Evolutionary conservation across 768 basidiomycete genomes (phyloP), one percentile per base, ranked within the genome.

Genomic region (Tulasnella sp.): DNA sequence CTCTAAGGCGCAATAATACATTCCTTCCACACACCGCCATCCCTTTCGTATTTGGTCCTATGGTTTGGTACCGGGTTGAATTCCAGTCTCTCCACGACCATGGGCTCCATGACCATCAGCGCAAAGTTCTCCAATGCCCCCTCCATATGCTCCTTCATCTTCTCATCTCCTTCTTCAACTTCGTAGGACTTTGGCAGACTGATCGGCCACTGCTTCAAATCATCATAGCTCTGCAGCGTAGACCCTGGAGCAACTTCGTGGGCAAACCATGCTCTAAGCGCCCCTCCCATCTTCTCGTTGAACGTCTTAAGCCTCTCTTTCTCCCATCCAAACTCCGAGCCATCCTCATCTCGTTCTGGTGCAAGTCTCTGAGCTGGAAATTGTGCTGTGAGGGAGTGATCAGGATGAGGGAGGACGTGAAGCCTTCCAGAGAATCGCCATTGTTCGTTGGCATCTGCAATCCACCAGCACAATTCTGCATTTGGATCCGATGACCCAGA

Each of bases 401-500:
- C 62, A 0, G 79, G 77, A 0, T 74, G 65, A 0, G 85, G 80
- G 21, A 88, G 73, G 61, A 88, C 63, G 67, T 73, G 75, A 21
- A 78, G 80, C 13, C 69, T 69, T 1, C 83, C 88, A 0, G 73
- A 62, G 66, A 94, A 72, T 49, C 91, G 82, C 68, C 83, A 90
- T 66, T 94, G 90, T 67, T 87, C 82, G 54, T 77, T 69, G 0
- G 80, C 77, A 21, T 78, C 77, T 29, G 78, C 75, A 54, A 83
- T 77, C 86, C 88, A 93, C 83, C 85, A 91, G 10, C 76, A 79
- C 44, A 84, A 64, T 68, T 91, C 84, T 62, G 83, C 78, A 44
- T 73, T 68, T 9, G 76, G 67, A 58, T 74, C 74, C 38, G 73
- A 66, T 34, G 26, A 52, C 19, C 24, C 29, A 21, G 59, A 34